A percentile compares a stretch with the other conserved stretches of the same genome.
Conservation (phyloP, 805 yeast genomes). For the Ogataea ramenticola region DNA sequence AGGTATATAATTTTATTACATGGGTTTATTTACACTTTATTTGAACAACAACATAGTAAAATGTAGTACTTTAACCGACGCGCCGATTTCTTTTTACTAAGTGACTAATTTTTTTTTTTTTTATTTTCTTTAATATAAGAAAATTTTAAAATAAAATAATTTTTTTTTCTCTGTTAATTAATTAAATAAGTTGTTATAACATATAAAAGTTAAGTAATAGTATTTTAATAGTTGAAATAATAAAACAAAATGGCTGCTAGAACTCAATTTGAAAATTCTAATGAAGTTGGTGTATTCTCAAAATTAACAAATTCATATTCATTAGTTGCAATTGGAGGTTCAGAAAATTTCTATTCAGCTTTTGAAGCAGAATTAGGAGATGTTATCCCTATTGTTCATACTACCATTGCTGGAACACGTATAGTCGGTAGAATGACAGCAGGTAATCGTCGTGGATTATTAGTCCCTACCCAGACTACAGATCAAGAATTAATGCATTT, state of each 20-base stretch:
- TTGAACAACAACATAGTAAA: too few species aligned
- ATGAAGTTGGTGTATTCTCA: constrained; percentile 90
- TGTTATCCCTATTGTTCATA: constrained; percentile 91
- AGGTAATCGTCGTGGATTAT: constrained; percentile 94
- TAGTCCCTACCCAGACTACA: constrained; percentile 96
- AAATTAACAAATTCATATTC: constrained; percentile 95
- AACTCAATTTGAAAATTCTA: constrained; percentile 78
- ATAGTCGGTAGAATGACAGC: constrained; percentile 98
- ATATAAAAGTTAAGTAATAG: too few species aligned
- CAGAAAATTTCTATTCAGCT: constrained; percentile 77
- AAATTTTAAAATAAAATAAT: too few species aligned
- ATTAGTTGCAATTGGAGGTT: constrained; percentile 94
- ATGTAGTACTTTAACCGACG: too few species aligned
- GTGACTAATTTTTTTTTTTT: too few species aligned
- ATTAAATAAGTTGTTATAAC: too few species aligned
- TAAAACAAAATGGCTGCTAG: constrained; percentile 49
- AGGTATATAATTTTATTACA: too few species aligned
- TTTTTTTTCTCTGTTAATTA: too few species aligned
- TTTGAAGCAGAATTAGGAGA: constrained; percentile 98
- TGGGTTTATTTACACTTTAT: too few species aligned
- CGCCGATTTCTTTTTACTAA: too few species aligned
- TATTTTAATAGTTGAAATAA: too few species aligned
- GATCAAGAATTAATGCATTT: constrained; percentile 98
- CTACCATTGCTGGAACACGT: constrained; percentile 97
- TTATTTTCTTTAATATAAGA: too few species aligned